These are phyloP conservation scores for Vigna unguiculata DNA, from an alignment of 306 rosid genomes.

Conservation along the genomic window DNA sequence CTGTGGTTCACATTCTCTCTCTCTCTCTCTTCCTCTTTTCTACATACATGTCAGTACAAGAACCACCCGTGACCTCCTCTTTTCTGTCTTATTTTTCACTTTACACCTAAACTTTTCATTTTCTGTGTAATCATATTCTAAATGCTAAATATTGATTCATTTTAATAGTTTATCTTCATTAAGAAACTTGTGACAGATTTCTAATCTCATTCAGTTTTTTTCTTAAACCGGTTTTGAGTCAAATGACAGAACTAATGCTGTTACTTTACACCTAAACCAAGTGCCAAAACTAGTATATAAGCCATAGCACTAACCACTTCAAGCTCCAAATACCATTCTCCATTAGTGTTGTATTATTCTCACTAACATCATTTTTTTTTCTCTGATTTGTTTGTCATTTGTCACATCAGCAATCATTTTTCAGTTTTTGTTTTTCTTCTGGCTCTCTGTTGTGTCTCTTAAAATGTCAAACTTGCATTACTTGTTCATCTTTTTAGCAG, in stretches of 20 bases:
- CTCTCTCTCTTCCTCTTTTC: slow-evolving; percentile 49
- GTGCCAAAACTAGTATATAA: slow-evolving; percentile 42
- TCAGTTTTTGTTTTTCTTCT: neutral
- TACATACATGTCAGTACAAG: slow-evolving; percentile 44
- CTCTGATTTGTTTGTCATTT: too few species aligned
- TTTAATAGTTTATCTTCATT: neutral
- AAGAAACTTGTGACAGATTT: too few species aligned
- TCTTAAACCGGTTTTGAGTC: too few species aligned
- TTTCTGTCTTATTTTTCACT: slow-evolving; percentile 50
- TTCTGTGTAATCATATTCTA: neutral
- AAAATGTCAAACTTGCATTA: slow-evolving; percentile 58
- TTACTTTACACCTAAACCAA: slow-evolving; percentile 54
- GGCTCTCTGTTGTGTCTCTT: slow-evolving; percentile 20
- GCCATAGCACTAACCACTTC: slow-evolving; percentile 26
- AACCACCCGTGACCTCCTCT: slow-evolving; percentile 82
- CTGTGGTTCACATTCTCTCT: slow-evolving; percentile 55
- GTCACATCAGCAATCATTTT: neutral
- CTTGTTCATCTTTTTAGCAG: slow-evolving; percentile 33
- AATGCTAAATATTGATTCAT: neutral
- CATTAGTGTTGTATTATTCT: slow-evolving; percentile 5
- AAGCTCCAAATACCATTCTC: slow-evolving; percentile 33
- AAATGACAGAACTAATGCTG: neutral
- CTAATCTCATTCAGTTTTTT: neutral
- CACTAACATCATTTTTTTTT: neutral
- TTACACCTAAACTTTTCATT: slow-evolving; percentile 45